phyloP scores from a whole-genome alignment of 2,329 filamentous ascomycete genomes.

The Colletotrichum tropicale region DNA sequence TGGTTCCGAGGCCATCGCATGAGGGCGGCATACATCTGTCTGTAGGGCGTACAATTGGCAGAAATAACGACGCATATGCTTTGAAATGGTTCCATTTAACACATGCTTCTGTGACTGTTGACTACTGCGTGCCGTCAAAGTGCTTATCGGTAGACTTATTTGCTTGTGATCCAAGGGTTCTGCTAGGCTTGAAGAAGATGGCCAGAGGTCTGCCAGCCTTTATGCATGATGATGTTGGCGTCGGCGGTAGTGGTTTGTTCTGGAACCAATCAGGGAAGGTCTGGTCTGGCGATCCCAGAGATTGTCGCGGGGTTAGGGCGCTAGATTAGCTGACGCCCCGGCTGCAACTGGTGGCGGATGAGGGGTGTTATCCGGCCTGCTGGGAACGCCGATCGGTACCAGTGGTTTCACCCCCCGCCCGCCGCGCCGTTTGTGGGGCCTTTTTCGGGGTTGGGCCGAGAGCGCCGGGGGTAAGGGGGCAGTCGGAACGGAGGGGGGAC shows the following conservation, averaged over 20 bases:
- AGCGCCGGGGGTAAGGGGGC: no score
- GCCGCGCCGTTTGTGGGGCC: neutral
- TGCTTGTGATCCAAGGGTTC: neutral
- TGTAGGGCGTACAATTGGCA: conserved; percentile 3
- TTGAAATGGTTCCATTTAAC: neutral
- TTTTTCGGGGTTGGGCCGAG: no score
- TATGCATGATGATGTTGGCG: neutral
- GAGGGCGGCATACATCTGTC: neutral
- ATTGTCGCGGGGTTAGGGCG: neutral
- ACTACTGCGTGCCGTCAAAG: neutral
- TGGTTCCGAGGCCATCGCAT: neutral
- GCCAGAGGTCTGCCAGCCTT: neutral
- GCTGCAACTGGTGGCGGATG: neutral
- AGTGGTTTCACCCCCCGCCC: neutral
- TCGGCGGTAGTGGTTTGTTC: neutral
- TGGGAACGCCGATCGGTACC: neutral
- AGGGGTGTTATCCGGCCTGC: neutral
- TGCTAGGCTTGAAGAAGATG: neutral
- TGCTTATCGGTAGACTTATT: neutral
- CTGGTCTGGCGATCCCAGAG: neutral
- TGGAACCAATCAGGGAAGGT: neutral
- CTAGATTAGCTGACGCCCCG: neutral
- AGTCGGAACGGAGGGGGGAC: no score
- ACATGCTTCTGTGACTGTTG: neutral
- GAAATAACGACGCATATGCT: conserved; percentile 15